A percentile compares a stretch with the other conserved stretches of the same genome.
These are phyloP conservation scores for Clavaria fumosa DNA, from an alignment of 768 basidiomycete genomes.

Conservation along the genomic window DNA sequence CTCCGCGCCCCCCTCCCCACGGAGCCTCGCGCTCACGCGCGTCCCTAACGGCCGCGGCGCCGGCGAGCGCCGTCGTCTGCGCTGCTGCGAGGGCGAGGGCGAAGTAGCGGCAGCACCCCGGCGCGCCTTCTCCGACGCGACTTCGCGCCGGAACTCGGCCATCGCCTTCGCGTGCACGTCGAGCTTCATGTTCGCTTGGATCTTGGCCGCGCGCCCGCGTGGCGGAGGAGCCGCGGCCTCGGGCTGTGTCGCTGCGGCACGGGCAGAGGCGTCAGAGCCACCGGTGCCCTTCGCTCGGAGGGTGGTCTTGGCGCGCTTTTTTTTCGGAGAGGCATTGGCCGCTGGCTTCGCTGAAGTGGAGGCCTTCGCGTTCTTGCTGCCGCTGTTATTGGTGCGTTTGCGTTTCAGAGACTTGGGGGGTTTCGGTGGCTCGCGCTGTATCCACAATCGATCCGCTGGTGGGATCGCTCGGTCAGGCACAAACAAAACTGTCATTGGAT, in stretches of 20 bases:
- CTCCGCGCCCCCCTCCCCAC: constrained; percentile 36
- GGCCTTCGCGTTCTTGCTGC: constrained; percentile 5
- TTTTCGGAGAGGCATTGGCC: constrained; percentile 6
- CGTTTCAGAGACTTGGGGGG: constrained; percentile 26
- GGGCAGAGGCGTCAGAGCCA: too few species aligned
- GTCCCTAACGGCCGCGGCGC: constrained; percentile 33
- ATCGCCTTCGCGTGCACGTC: constrained; percentile 56
- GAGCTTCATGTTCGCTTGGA: constrained; percentile 52
- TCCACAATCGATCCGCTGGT: constrained; percentile 70
- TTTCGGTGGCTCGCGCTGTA: constrained; percentile 55
- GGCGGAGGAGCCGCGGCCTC: constrained; percentile 5
- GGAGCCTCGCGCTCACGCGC: constrained; percentile 48
- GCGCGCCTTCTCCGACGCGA: constrained; percentile 13
- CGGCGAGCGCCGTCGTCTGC: too few species aligned
- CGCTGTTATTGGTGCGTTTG: constrained; percentile 18
- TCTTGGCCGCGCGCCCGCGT: constrained; percentile 43
- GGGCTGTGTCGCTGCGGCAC: too few species aligned
- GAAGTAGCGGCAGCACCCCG: too few species aligned
- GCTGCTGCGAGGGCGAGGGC: too few species aligned
- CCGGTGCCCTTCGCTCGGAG: not conserved
- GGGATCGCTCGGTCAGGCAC: not conserved
- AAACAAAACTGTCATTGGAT: not conserved
- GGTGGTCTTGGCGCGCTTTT: constrained; percentile 1
- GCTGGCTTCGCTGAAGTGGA: constrained; percentile 9
- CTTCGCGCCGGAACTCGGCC: constrained; percentile 43